These are phyloP conservation scores for Zygotorulaspora sp. DNA, from an alignment of 805 yeast genomes.

Conservation along the genomic window DNA sequence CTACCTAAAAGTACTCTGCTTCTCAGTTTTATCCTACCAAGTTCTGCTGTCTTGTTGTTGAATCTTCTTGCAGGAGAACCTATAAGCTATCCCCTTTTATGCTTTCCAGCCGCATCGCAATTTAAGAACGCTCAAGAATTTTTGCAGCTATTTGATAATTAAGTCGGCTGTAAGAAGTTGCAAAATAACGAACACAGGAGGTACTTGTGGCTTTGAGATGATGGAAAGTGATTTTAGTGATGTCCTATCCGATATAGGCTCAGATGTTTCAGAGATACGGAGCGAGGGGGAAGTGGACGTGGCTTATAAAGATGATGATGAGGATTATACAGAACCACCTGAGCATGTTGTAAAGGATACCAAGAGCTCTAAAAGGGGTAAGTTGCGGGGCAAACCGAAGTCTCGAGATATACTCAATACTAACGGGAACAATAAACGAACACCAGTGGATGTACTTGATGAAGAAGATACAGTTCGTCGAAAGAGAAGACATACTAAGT, in stretches of 20 bases:
- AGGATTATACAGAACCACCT: conserved; percentile 15
- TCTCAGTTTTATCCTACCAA: no score
- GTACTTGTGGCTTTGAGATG: background rate
- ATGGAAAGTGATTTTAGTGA: conserved; percentile 22
- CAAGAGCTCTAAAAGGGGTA: conserved; percentile 1
- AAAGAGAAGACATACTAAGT: background rate
- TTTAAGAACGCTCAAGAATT: background rate
- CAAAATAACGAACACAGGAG: background rate
- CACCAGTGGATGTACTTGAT: background rate
- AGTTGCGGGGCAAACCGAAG: background rate
- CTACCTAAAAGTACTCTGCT: no score
- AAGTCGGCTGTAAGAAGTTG: no score
- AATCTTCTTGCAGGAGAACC: no score
- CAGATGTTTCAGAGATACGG: conserved; percentile 15
- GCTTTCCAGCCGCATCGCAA: background rate
- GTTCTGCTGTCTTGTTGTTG: no score
- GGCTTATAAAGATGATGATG: conserved; percentile 18
- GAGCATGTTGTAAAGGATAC: conserved; percentile 6
- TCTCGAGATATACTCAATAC: background rate
- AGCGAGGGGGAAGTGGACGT: conserved; percentile 13
- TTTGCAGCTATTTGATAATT: background rate
- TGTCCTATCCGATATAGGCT: conserved; percentile 14
- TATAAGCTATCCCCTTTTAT: conserved; percentile 1
- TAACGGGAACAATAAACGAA: conserved; percentile 2
- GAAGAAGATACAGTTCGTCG: conserved; percentile 6